Evolutionary conservation across 768 basidiomycete species (phyloP).

Genomic region (Boletus reticulatus): DNA sequence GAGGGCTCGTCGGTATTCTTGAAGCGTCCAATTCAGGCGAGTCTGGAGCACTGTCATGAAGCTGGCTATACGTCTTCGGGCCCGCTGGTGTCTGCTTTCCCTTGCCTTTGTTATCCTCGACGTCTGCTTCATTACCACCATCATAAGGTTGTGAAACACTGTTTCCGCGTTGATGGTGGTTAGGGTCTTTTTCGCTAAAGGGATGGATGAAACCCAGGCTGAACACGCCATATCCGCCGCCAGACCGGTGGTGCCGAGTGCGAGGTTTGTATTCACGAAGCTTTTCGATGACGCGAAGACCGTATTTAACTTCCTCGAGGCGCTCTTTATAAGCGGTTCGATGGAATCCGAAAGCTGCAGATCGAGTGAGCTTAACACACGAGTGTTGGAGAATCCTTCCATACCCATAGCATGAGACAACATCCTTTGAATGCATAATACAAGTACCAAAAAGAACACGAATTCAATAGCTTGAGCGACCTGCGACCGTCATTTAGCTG

Average conservation of each 20-base stretch:
- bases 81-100: conserved; percentile 23
- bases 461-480: conserved; percentile 66
- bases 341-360: conserved; percentile 68
- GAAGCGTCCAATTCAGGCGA: conserved; percentile 11
- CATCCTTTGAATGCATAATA: conserved; percentile 63
- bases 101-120: conserved; percentile 30
- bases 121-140: conserved; percentile 32
- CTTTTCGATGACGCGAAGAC: conserved; percentile 61
- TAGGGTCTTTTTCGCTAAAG: conserved; percentile 45
- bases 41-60: conserved; percentile 5
- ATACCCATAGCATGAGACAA: conserved; percentile 62
- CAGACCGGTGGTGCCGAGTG: conserved; percentile 32
- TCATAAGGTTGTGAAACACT: conserved; percentile 23
- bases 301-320: conserved; percentile 50
- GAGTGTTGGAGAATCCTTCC: neutral
- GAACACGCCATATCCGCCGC: conserved; percentile 44
- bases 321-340: conserved; percentile 76
- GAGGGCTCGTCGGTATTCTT: conserved; percentile 6
- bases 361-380: neutral
- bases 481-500: conserved; percentile 29
- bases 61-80: neutral
- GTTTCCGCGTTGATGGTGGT: conserved; percentile 28
- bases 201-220: conserved; percentile 31
- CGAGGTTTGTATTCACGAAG: conserved; percentile 63
- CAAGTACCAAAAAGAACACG: conserved; percentile 70